Evolutionary conservation across 2,329 filamentous ascomycete genomes (phyloP).

Genomic region (Penicillium sp.): DNA sequence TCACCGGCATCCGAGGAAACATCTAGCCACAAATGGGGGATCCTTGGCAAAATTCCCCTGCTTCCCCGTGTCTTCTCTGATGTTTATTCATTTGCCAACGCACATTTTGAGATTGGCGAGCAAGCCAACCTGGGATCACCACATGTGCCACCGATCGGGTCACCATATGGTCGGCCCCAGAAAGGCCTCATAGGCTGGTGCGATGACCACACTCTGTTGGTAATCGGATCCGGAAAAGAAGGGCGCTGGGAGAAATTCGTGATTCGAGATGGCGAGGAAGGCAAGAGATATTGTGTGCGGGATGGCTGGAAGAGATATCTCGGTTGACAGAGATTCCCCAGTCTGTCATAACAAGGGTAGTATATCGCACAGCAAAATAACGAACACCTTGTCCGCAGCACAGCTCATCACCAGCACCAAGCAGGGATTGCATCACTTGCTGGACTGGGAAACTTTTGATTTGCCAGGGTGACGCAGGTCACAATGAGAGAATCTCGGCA

Average conservation of each 20-base stretch:
- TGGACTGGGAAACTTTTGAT: background rate
- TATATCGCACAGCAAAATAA: background rate
- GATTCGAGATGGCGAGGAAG: constrained; percentile 65
- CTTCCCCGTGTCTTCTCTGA: constrained; percentile 87
- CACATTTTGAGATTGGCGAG: constrained; percentile 78
- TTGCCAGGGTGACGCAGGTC: background rate
- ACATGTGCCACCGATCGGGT: constrained; percentile 50
- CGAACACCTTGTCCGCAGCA: background rate
- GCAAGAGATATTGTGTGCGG: constrained; percentile 62
- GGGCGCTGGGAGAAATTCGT: constrained; percentile 86
- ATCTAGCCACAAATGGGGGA: constrained; percentile 73
- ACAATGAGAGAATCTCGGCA: background rate
- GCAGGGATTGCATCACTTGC: background rate
- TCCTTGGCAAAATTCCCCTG: constrained; percentile 77
- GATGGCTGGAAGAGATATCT: constrained; percentile 84
- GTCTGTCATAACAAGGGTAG: background rate
- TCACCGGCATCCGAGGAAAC: constrained; percentile 42
- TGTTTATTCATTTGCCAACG: constrained; percentile 77
- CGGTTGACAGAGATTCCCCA: constrained; percentile 20
- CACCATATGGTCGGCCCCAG: constrained; percentile 58
- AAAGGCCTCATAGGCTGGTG: constrained; percentile 88
- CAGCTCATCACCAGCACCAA: background rate
- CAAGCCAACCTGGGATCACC: constrained; percentile 52
- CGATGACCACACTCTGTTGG: constrained; percentile 67
- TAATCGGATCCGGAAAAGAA: constrained; percentile 75